These are phyloP conservation scores for Ilyonectria robusta DNA, from an alignment of 2,329 filamentous ascomycete species.

Conservation along the genomic window DNA sequence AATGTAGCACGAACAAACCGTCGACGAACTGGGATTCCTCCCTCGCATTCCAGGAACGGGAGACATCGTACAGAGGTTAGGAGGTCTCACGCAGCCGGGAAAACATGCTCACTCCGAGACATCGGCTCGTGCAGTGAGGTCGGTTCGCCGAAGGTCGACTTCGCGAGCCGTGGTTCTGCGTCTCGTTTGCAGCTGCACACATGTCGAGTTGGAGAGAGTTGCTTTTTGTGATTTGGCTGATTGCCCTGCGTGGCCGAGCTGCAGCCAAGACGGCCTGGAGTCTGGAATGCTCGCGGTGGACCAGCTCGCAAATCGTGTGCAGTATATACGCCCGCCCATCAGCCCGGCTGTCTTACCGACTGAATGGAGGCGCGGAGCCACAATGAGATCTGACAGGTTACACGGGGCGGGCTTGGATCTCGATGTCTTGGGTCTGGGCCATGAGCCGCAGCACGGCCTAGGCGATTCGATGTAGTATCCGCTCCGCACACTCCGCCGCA, in stretches of 20 bases:
- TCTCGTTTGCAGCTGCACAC: background rate
- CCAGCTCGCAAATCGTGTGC: background rate
- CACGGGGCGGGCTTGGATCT: background rate
- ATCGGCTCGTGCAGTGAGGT: background rate
- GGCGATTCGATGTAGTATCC: background rate
- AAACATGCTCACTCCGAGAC: background rate
- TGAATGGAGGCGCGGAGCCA: background rate
- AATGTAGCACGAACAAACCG: background rate
- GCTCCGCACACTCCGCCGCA: background rate
- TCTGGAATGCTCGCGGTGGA: slow-evolving; percentile 19
- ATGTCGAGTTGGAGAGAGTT: background rate
- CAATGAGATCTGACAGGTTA: slow-evolving; percentile 21
- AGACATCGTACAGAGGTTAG: background rate
- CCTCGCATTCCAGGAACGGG: slow-evolving; percentile 26
- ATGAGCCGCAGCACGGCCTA: background rate
- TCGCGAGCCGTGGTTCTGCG: background rate
- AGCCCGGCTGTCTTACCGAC: slow-evolving; percentile 5
- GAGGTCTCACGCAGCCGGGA: background rate
- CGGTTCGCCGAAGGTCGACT: background rate
- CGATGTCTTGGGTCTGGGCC: background rate
- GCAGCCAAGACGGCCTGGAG: background rate
- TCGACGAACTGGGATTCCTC: background rate
- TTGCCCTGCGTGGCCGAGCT: background rate
- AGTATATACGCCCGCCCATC: background rate
- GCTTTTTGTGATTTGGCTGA: background rate